These are phyloP conservation scores for Nothophytophthora sp. DNA, from an alignment of 352 stramenopile genomes.

Conservation along the genomic window DNA sequence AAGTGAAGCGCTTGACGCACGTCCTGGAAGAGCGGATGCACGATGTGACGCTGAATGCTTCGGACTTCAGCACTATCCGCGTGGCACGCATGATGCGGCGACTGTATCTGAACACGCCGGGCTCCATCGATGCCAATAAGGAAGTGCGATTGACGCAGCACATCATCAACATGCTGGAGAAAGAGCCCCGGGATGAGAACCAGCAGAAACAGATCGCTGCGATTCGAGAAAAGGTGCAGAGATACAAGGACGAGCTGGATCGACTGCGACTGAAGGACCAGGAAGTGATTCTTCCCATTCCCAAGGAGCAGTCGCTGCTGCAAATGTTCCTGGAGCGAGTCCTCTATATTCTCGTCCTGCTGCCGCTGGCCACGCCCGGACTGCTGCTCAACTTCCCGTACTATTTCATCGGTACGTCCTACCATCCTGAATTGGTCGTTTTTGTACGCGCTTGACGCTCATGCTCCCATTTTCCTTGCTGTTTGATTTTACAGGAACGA, in stretches of 20 bases:
- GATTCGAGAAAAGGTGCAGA: slow-evolving; percentile 52
- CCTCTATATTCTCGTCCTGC: slow-evolving; percentile 64
- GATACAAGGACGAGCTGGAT: slow-evolving; percentile 63
- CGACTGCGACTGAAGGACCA: slow-evolving; percentile 68
- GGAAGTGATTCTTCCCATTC: slow-evolving; percentile 52
- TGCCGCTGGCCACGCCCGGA: slow-evolving; percentile 65
- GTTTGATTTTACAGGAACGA: slow-evolving; percentile 37
- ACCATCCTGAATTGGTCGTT: background rate
- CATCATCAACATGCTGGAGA: slow-evolving; percentile 77
- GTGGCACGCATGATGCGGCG: slow-evolving; percentile 65
- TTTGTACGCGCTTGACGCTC: background rate
- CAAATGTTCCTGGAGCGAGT: slow-evolving; percentile 68
- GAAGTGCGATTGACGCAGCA: slow-evolving; percentile 77
- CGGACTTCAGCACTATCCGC: slow-evolving; percentile 64
- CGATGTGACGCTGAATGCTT: slow-evolving; percentile 54
- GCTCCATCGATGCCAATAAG: slow-evolving; percentile 65
- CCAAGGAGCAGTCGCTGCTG: slow-evolving; percentile 53
- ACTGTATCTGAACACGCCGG: slow-evolving; percentile 63
- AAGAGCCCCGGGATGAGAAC: slow-evolving; percentile 31
- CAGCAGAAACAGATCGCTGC: slow-evolving; percentile 36
- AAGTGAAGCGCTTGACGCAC: slow-evolving; percentile 50
- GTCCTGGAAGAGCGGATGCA: slow-evolving; percentile 50
- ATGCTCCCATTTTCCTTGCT: background rate
- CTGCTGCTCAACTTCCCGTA: slow-evolving; percentile 78
- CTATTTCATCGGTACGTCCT: slow-evolving; percentile 71